Evolutionary conservation across 108 stramenopile species (phyloP), one percentile per base, ranked within the genome.

Genomic region (Pseudonitzschia multistriata): DNA sequence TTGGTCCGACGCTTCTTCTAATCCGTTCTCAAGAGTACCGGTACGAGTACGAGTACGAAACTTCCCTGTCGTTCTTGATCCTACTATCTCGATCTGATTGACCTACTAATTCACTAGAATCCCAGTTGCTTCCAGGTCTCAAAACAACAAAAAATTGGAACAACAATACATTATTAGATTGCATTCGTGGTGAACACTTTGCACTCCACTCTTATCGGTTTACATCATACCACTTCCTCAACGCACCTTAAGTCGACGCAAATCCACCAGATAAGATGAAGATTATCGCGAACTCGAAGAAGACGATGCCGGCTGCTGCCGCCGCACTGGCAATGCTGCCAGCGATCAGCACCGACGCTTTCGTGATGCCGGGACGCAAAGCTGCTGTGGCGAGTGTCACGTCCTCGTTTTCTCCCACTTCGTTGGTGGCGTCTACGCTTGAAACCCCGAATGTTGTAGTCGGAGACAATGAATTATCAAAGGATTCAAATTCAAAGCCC

Each of bases 401-500:
- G 7, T 13, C 40, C 7, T 13, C 40, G 7, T 24, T 52, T 24
- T 52, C 50, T 22, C 22, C 50, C 40, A 42, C 40, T 42, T 42
- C 40, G 40, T 8, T 52, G 8, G 19, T 52, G 11, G 50, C 50
- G 1, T 52, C 50, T 24, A 52, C 50, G 11, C 19, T 52, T 11
- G 50, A 52, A 24, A 52, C 21, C 50, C 50, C 50, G 1, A 52
- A n/a, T 19, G 22, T 52, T 2, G 25, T 25, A 2, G 50, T 52
- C 2, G 50, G 3, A 25, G 21, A 22, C 2, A 19, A 52, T 24
- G n/a, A n/a, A n/a, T n/a, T n/a, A n/a, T 25, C 50, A 25, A 7
- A 3, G 22, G 22, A 52, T 31, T 6, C 29, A 13, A 14, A 56
- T 5, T 11, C 29, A 3, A 45, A 45, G 19, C 89, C 86, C 54